These are phyloP conservation scores for Rhododendron williamsianum DNA, from an alignment of 148 eudicot species.

Conservation along the genomic window DNA sequence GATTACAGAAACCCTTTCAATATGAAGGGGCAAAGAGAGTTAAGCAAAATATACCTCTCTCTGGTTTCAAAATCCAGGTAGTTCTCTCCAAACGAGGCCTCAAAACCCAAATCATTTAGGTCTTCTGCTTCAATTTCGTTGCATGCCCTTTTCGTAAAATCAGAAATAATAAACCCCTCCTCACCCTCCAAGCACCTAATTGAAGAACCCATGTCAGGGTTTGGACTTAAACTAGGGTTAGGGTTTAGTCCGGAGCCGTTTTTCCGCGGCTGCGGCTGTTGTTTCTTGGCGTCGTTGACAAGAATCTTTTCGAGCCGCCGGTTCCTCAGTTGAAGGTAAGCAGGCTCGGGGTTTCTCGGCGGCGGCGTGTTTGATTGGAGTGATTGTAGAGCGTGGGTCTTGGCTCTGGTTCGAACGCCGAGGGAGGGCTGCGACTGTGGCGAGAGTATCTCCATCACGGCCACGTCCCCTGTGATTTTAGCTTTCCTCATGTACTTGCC, in stretches of 20 bases:
- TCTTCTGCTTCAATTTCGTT: conserved; percentile 22
- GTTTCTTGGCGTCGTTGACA: conserved; percentile 5
- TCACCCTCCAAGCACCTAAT: conserved; percentile 16
- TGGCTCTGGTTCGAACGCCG: conserved; percentile 81
- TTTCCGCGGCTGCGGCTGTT: background rate
- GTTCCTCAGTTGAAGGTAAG: conserved; percentile 67
- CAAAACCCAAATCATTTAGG: conserved; percentile 23
- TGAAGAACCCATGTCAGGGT: conserved; percentile 15
- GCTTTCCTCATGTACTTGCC: conserved; percentile 72
- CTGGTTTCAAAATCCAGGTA: conserved; percentile 50
- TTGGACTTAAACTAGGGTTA: conserved; percentile 15
- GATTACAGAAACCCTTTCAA: background rate
- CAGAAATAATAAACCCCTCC: conserved; percentile 14
- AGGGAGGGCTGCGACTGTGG: conserved; percentile 29
- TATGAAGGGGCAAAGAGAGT: background rate
- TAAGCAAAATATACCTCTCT: conserved; percentile 44
- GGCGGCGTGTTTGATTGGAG: conserved; percentile 16
- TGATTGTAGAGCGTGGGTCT: conserved; percentile 62
- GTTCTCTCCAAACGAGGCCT: conserved; percentile 68
- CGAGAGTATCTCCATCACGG: conserved; percentile 51
- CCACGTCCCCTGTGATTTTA: conserved; percentile 44
- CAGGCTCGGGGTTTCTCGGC: conserved; percentile 31
- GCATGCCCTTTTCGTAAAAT: background rate
- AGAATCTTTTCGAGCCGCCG: conserved; percentile 62
- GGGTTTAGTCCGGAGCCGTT: conserved; percentile 8